Base-by-base conservation (phyloP, 108 stramenopile genomes). In the Cyclotella baltica region DNA sequence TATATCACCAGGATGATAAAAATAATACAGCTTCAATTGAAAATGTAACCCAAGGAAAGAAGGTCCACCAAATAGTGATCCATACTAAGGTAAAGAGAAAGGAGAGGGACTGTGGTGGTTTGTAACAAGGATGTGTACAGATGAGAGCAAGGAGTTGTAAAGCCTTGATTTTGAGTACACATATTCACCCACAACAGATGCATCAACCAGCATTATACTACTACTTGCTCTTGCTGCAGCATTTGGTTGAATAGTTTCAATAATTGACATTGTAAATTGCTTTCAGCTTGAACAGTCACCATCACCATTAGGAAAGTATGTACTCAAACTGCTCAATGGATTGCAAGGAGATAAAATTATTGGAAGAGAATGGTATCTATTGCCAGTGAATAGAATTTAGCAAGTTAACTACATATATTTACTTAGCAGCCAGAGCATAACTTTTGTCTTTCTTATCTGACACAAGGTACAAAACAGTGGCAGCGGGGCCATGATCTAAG, bases 341-440 rank as follows among this genome's bases (percentile, higher is more conserved):
- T 22, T 71, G 13, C 70, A 71, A 71, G 70, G 70, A 9, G 70
- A 71, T 20, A 57, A 57, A 27, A 19, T 20, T 11, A 71, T 71
- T 40, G 70, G 70, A 33, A 27, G 55, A 8, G 23, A 71, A 29
- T 71, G 70, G 70, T 71, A 71, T n/a, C n/a, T n/a, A n/a, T n/a
- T n/a, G n/a, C n/a, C n/a, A n/a, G n/a, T n/a, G n/a, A n/a, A n/a
- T n/a, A n/a, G n/a, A n/a, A n/a, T n/a, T n/a, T n/a, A n/a, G n/a
- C n/a, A n/a, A n/a, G n/a, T n/a, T n/a, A n/a, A n/a, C n/a, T n/a
- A n/a, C n/a, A n/a, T n/a, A n/a, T n/a, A n/a, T n/a, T n/a, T n/a
- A n/a, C n/a, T n/a, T n/a, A n/a, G n/a, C n/a, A n/a, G n/a, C n/a
- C n/a, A n/a, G n/a, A n/a, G n/a, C n/a, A n/a, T n/a, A n/a, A n/a